Base-by-base conservation (phyloP, 2,329 filamentous ascomycete species). In the Aspergillus terreus region DNA sequence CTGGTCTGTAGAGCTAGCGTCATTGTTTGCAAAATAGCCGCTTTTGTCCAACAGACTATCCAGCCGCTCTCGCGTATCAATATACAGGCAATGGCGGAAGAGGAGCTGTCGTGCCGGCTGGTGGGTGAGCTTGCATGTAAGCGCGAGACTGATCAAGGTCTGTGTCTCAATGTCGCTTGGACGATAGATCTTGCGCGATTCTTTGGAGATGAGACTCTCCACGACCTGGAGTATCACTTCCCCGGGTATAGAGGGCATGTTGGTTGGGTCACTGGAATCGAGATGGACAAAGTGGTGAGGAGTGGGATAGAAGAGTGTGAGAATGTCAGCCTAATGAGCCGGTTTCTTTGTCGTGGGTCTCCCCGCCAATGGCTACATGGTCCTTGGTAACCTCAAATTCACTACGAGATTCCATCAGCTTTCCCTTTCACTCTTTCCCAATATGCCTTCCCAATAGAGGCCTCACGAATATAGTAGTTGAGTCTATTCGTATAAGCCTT, bases 151-250 rank as follows among this genome's bases (percentile, higher is more conserved):
- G 25, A 52, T 43, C 10, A 58, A 42, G 4, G 56, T 55, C 9
- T 45, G 52, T 19, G 55, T 57, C 19, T 55, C 50, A 2, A 48
- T n/a, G 44, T 58, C 32, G 9, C 6, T n/a, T 2, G 43, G 25
- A 15, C 27, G 32, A 12, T 53, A 53, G 14, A 38, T 54, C 15
- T 54, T 46, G 11, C 52, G 50, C 1, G 33, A 36, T n/a, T 27
- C 21, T 4, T 47, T 11, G 10, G 56, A 52, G 11, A 58, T 52
- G 3, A 57, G 44, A 35, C 46, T 48, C 25, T 55, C 50, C 15
- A 58, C 44, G 25, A 58, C 46, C 30, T 55, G 23, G n/a, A 57
- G n/a, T 32, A 58, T 50, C 11, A 58, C 21, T 21, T 58, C 56
- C 0, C 15, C 23, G 10, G 51, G 51, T 12, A 53, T 36, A 12